These are phyloP conservation scores for Podospora pseudopauciseta DNA, from an alignment of 495 filamentous ascomycete species.

Conservation along the genomic window DNA sequence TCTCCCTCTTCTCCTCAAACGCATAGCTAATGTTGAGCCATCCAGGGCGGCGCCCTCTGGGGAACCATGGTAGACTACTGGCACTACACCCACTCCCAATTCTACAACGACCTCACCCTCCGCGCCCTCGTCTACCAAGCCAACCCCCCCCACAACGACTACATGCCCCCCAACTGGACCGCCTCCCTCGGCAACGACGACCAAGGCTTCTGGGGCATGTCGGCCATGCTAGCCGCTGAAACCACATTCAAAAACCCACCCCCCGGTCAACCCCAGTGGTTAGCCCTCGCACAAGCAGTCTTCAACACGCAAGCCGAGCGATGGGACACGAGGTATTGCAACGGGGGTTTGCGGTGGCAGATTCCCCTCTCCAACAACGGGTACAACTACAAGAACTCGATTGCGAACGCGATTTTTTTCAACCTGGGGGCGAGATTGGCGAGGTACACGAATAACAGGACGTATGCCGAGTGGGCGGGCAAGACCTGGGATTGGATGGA, in stretches of 20 bases:
- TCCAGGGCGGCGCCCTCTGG: constrained; percentile 61
- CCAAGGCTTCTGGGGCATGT: constrained; percentile 66
- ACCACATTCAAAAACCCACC: constrained; percentile 57
- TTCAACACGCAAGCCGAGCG: constrained; percentile 60
- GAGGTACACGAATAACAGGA: constrained; percentile 68
- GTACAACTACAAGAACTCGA: constrained; percentile 72
- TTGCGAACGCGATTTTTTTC: constrained; percentile 77
- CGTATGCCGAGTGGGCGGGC: constrained; percentile 71
- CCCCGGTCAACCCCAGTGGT: constrained; percentile 54
- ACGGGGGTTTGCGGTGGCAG: constrained; percentile 72
- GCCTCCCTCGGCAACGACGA: constrained; percentile 71
- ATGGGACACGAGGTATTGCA: constrained; percentile 58
- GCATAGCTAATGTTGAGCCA: constrained; percentile 13
- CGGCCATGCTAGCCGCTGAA: constrained; percentile 65
- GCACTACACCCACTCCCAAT: constrained; percentile 61
- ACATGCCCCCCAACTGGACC: constrained; percentile 67
- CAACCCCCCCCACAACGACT: constrained; percentile 53
- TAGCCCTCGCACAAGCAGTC: constrained; percentile 65
- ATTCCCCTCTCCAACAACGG: constrained; percentile 66
- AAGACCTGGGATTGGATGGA: constrained; percentile 70
- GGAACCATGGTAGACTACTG: constrained; percentile 67
- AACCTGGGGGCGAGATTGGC: constrained; percentile 71
- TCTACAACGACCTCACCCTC: constrained; percentile 55
- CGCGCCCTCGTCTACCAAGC: constrained; percentile 49
- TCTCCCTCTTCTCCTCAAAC: background rate